These are phyloP conservation scores for Verruconis gallopava DNA, from an alignment of 2,329 filamentous ascomycete genomes.

Conservation along the genomic window DNA sequence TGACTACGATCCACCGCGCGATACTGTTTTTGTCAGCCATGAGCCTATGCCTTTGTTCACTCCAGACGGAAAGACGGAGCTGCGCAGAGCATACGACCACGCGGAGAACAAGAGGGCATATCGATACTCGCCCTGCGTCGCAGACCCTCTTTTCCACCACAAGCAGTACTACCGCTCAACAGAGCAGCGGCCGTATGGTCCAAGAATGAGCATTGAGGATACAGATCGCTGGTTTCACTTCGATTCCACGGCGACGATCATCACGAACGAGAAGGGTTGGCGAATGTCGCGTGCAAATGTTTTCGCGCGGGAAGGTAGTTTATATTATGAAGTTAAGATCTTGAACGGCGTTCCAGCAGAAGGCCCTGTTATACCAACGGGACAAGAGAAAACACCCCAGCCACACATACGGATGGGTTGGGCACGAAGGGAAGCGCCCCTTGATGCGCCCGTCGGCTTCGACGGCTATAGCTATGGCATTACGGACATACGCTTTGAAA, in stretches of 20 bases:
- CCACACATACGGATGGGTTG: constrained; percentile 70
- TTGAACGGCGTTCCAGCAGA: constrained; percentile 53
- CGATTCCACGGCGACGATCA: constrained; percentile 55
- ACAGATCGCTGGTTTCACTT: constrained; percentile 76
- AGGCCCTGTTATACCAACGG: constrained; percentile 21
- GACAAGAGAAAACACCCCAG: constrained; percentile 31
- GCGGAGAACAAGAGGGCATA: constrained; percentile 60
- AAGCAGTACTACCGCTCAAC: constrained; percentile 82
- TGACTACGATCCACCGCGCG: constrained; percentile 37
- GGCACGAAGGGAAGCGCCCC: constrained; percentile 63
- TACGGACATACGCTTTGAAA: constrained; percentile 79
- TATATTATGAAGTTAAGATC: constrained; percentile 91
- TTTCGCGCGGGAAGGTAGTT: constrained; percentile 73
- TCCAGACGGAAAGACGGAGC: constrained; percentile 28
- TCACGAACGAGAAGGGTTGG: constrained; percentile 88
- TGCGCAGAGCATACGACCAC: constrained; percentile 37
- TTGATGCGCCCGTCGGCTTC: constrained; percentile 75
- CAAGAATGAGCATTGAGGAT: constrained; percentile 88
- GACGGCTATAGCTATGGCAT: constrained; percentile 91
- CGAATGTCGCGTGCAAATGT: constrained; percentile 85
- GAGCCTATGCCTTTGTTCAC: constrained; percentile 32
- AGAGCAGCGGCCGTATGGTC: constrained; percentile 69
- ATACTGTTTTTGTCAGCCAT: constrained; percentile 33
- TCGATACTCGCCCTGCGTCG: constrained; percentile 81
- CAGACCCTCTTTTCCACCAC: constrained; percentile 74